Conservation (phyloP, 2,329 filamentous ascomycete genomes). For the Dothistroma pini region DNA sequence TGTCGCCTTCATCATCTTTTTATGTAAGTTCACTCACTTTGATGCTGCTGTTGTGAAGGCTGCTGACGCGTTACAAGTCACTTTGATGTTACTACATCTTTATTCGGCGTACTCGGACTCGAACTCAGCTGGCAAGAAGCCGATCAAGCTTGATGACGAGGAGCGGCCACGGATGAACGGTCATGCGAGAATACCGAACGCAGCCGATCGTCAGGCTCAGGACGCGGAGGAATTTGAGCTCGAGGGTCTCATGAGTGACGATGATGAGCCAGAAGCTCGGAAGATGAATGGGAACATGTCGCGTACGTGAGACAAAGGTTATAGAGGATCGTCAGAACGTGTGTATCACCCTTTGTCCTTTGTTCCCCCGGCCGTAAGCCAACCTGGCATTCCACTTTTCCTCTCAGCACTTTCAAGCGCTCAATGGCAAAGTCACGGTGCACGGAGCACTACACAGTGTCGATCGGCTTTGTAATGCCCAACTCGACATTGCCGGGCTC, state of each 20-base stretch:
- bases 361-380: neutral
- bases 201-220: conserved; percentile 56
- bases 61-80: conserved; percentile 47
- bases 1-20: conserved; percentile 82
- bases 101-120: conserved; percentile 65
- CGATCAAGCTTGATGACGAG: conserved; percentile 34
- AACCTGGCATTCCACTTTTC: neutral
- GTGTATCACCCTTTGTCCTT: neutral
- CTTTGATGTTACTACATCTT: conserved; percentile 78
- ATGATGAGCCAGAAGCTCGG: conserved; percentile 55
- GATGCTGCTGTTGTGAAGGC: neutral
- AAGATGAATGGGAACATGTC: conserved; percentile 15
- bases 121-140: conserved; percentile 33
- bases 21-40: conserved; percentile 56
- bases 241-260: conserved; percentile 83
- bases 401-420: neutral
- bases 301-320: neutral
- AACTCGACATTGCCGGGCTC: neutral
- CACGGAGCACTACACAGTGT: neutral
- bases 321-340: neutral
- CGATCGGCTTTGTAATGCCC: neutral
- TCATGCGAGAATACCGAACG: conserved; percentile 41
- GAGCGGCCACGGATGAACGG: conserved; percentile 39
- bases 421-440: neutral
- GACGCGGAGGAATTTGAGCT: conserved; percentile 94